A percentile compares a stretch with the other conserved stretches of the same genome.
Evolutionary conservation across 306 rosid genomes (phyloP).

Genomic region (Biancaea sappan): DNA sequence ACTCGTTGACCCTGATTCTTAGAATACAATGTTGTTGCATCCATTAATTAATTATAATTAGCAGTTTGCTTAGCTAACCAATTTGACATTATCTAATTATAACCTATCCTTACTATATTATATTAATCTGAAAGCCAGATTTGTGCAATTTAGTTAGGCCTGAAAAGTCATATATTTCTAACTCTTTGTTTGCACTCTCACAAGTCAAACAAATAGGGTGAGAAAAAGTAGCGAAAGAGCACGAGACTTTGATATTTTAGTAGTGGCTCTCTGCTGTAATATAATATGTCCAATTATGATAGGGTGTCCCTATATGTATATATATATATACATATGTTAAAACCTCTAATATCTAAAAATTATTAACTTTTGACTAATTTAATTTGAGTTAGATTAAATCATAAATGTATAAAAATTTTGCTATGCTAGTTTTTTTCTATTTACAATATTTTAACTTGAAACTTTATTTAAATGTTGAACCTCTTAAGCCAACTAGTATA

Average conservation of each 20-base stretch:
- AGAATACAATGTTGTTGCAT: not conserved
- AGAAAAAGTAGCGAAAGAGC: constrained; percentile 23
- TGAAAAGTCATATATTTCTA: constrained; percentile 28
- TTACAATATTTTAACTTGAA: too few species aligned
- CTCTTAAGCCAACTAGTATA: too few species aligned
- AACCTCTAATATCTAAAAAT: too few species aligned
- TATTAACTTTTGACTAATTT: too few species aligned
- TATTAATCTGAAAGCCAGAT: not conserved
- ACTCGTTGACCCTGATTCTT: not conserved
- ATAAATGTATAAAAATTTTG: too few species aligned
- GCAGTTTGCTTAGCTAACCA: constrained; percentile 28
- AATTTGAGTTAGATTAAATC: too few species aligned
- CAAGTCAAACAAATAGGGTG: constrained; percentile 42
- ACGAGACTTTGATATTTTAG: constrained; percentile 26
- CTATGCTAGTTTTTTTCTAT: too few species aligned
- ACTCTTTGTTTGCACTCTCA: constrained; percentile 25
- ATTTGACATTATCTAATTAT: constrained; percentile 1
- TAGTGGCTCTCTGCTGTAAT: constrained; percentile 11
- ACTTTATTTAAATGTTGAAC: too few species aligned
- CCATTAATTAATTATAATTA: constrained; percentile 1
- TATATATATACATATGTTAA: too few species aligned
- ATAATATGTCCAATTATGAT: constrained; percentile 29
- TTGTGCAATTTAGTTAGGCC: constrained; percentile 14
- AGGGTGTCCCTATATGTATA: constrained; percentile 24
- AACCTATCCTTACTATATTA: not conserved